phyloP scores from a whole-genome alignment of 805 yeast genomes.

The Suhomyces sp. region DNA sequence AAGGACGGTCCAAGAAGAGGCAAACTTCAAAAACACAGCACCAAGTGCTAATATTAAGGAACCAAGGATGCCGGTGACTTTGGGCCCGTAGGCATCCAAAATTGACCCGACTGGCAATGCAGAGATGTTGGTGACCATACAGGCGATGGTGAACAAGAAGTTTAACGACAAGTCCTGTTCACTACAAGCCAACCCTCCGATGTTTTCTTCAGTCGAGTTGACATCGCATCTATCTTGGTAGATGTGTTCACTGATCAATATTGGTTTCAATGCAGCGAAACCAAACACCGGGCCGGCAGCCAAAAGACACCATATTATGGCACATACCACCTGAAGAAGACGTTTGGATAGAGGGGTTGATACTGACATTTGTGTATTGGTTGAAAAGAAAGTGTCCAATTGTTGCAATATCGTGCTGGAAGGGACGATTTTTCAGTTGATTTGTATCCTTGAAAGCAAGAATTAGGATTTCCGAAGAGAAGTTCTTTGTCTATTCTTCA shows the following conservation, averaged over 20 bases:
- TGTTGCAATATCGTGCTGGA: no score
- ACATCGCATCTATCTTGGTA: conserved; percentile 43
- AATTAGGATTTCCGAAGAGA: no score
- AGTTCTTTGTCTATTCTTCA: no score
- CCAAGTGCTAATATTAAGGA: conserved; percentile 59
- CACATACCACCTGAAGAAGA: conserved; percentile 44
- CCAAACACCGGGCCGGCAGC: conserved; percentile 62
- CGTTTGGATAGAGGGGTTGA: conserved; percentile 9
- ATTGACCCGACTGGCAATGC: conserved; percentile 82
- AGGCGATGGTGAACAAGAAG: conserved; percentile 79
- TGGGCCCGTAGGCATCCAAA: conserved; percentile 78
- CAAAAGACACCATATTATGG: conserved; percentile 53
- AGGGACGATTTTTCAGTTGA: no score
- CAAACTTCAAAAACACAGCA: conserved; percentile 45
- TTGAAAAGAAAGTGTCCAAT: no score
- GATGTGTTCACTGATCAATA: conserved; percentile 47
- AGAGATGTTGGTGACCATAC: conserved; percentile 79
- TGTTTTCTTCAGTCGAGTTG: conserved; percentile 10
- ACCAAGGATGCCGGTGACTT: conserved; percentile 75
- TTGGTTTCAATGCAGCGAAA: conserved; percentile 59
- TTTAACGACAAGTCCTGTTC: conserved; percentile 84
- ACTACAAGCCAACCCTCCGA: conserved; percentile 44
- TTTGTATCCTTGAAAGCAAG: no score
- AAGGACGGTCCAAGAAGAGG: conserved; percentile 25
- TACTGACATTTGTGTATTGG: not conserved